These are phyloP conservation scores for Rhizopus delemar DNA, from an alignment of 371 early-diverging fungal genomes.

Conservation along the genomic window DNA sequence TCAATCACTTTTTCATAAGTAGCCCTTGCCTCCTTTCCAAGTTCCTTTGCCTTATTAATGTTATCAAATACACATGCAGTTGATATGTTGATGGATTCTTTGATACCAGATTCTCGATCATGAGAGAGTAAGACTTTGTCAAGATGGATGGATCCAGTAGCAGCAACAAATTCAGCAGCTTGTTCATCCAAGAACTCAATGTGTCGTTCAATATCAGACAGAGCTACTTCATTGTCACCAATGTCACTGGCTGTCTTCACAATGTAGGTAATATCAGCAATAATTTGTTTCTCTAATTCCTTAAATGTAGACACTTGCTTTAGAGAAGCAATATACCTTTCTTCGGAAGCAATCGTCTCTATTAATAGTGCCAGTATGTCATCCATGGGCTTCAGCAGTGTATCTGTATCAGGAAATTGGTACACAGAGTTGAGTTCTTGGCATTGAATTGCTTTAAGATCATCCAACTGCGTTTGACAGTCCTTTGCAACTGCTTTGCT, in stretches of 20 bases:
- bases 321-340: background rate
- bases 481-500: background rate
- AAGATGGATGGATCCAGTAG: background rate
- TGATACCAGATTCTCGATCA: background rate
- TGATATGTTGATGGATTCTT: background rate
- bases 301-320: background rate
- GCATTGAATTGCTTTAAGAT: background rate
- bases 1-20: background rate
- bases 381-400: background rate
- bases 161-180: slow-evolving; percentile 1
- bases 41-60: background rate
- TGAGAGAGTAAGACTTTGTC: background rate
- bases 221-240: background rate
- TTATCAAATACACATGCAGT: background rate
- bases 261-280: background rate
- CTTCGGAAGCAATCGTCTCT: background rate
- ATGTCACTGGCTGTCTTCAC: background rate
- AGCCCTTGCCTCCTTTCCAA: background rate
- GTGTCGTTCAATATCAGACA: slow-evolving; percentile 16
- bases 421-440: background rate
- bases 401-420: background rate
- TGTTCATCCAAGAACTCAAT: slow-evolving; percentile 22
- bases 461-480: background rate
- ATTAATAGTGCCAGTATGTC: background rate
- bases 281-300: background rate